Evolutionary conservation across 306 rosid species (phyloP), one percentile per base, ranked within the genome.

Genomic region (Parietaria judaica): DNA sequence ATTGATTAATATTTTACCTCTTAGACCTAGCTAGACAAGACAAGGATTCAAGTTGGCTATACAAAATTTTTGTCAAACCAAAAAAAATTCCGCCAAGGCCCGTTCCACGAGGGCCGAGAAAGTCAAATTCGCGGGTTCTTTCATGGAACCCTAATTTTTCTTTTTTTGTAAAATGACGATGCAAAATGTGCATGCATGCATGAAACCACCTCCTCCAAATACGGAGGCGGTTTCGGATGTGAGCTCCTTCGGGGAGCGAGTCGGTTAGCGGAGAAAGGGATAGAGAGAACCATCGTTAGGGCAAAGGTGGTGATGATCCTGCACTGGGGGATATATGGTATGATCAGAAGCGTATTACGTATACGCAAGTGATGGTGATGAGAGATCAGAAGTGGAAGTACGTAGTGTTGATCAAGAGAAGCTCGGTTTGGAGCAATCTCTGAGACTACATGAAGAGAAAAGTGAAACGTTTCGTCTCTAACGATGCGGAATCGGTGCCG

Each of bases 221-320:
- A 43, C 56, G 83, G 84, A 73, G 83, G 54, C 65, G 63, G 65
- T 66, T 53, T 58, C 6, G 35, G 13, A 10, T 13, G 11, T 56
- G 60, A 36, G 15, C 83, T 88, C 86, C 87, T 72, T 80, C 31
- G 83, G 78, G 79, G 84, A 80, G 87, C 70, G 80, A 52, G 89
- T 89, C 10, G 13, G 4, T 49, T 86, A 84, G 90, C 68, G 38
- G 80, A 11, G 51, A 6, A 74, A 43, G 71, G 47, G 64, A 80
- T 76, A 78, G 75, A 80, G 83, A 80, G 76, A 92, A 88, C 98
- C 98, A 92, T 92, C 96, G 98, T 92, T 84, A 92, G 95, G 95
- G 75, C 91, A 69, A 77, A 88, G 86, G 94, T 51, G 6, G 15
- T 58, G 63, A 15, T n/a, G 64, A 59, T 59, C 36, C 49, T 16